phyloP scores from a whole-genome alignment of 2,329 filamentous ascomycete genomes.

The Fusarium sp. region DNA sequence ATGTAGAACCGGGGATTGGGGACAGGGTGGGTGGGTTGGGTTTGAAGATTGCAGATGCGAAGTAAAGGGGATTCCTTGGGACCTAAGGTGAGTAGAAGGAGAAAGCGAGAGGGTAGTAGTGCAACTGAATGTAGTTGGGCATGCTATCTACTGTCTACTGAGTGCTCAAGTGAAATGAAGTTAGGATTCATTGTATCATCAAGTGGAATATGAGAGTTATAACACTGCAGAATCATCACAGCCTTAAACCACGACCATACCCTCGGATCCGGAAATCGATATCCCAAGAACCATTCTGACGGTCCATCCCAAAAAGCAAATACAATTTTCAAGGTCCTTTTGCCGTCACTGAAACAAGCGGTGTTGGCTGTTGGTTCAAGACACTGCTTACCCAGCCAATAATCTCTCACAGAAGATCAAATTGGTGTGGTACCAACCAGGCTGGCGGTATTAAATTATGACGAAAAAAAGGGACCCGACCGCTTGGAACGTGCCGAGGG shows the following conservation, averaged over 20 bases:
- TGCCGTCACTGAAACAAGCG: slow-evolving; percentile 23
- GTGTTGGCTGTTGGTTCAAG: slow-evolving; percentile 22
- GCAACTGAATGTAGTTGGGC: too few relatives aligned
- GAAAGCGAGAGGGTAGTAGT: too few relatives aligned
- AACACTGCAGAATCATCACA: too few relatives aligned
- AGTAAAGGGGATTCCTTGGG: not conserved
- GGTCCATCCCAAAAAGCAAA: not conserved
- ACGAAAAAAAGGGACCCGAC: slow-evolving; percentile 10
- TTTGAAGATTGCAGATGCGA: not conserved
- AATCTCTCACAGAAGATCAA: not conserved
- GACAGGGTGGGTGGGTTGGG: not conserved
- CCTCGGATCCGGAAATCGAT: not conserved
- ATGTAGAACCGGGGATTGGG: not conserved
- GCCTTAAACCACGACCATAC: not conserved
- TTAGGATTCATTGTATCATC: too few relatives aligned
- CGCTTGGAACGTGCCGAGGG: slow-evolving; percentile 13
- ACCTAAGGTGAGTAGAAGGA: not conserved
- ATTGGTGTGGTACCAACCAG: slow-evolving; percentile 25
- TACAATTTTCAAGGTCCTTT: slow-evolving; percentile 30
- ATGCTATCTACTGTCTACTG: too few relatives aligned
- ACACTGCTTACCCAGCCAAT: not conserved
- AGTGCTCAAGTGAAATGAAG: too few relatives aligned
- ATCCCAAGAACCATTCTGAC: not conserved
- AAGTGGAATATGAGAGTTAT: too few relatives aligned
- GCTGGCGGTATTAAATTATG: slow-evolving; percentile 4